These are phyloP conservation scores for Keithomyces neogunnii DNA, from an alignment of 2,329 filamentous ascomycete genomes.

Conservation along the genomic window DNA sequence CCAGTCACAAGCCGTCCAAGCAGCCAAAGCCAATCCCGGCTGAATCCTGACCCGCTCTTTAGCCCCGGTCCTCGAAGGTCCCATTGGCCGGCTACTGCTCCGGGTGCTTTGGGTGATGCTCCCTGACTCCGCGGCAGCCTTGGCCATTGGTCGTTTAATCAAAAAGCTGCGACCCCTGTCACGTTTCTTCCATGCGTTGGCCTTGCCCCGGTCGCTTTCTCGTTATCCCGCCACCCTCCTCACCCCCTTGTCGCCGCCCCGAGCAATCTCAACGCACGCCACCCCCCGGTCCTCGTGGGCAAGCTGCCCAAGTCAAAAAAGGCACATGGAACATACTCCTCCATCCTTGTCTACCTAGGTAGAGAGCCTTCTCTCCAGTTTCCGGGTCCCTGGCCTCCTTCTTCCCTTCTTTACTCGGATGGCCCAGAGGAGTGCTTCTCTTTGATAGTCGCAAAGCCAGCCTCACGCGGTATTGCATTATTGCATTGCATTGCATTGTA, in stretches of 20 bases:
- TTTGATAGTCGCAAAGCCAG: not conserved
- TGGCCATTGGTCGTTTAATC: slow-evolving; percentile 45
- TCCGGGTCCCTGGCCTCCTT: not conserved
- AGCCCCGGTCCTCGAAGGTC: slow-evolving; percentile 38
- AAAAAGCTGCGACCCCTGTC: slow-evolving; percentile 38
- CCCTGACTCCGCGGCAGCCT: slow-evolving; percentile 26
- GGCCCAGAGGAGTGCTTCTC: not conserved
- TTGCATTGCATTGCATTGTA: no score
- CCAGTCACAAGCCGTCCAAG: slow-evolving; percentile 7
- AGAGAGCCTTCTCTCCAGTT: not conserved
- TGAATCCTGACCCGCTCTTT: slow-evolving; percentile 32
- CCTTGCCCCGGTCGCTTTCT: slow-evolving; percentile 24
- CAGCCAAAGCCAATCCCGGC: slow-evolving; percentile 23
- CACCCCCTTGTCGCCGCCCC: slow-evolving; percentile 1
- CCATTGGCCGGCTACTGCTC: slow-evolving; percentile 40
- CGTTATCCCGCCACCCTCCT: slow-evolving; percentile 15
- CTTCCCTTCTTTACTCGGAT: not conserved
- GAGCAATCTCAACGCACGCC: slow-evolving; percentile 1
- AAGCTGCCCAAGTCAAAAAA: slow-evolving; percentile 9
- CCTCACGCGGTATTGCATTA: no score
- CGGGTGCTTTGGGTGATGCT: slow-evolving; percentile 12
- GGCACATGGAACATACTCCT: slow-evolving; percentile 5
- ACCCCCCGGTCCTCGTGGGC: slow-evolving; percentile 1
- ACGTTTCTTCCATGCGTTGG: slow-evolving; percentile 44
- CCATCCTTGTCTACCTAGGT: not conserved